A percentile compares a stretch with the other conserved stretches of the same genome.
These are phyloP conservation scores for Hortiboletus campestris DNA, from an alignment of 768 basidiomycete species.

Conservation along the genomic window DNA sequence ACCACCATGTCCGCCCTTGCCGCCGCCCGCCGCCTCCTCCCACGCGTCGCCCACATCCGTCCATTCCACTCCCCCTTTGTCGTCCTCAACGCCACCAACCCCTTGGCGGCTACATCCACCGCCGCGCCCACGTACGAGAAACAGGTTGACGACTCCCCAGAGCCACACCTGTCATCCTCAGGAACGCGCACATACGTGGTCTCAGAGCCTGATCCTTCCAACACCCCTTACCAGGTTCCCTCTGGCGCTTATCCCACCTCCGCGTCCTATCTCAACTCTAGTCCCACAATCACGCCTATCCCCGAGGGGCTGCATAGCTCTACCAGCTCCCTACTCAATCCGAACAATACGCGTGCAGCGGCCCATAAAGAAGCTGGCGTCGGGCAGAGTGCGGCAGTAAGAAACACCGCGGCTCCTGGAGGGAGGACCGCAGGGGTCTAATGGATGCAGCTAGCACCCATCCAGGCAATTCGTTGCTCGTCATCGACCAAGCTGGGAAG, in stretches of 20 bases:
- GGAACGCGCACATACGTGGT: constrained; percentile 69
- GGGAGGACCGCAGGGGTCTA: constrained; percentile 40
- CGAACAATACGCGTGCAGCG: constrained; percentile 39
- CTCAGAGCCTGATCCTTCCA: constrained; percentile 63
- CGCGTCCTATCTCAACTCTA: constrained; percentile 44
- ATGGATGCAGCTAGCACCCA: constrained; percentile 42
- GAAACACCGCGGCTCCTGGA: constrained; percentile 42
- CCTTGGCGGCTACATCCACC: constrained; percentile 32
- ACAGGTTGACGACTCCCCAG: constrained; percentile 49
- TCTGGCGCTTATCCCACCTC: constrained; percentile 63
- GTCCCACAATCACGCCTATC: constrained; percentile 40
- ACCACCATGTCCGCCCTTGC: constrained; percentile 23
- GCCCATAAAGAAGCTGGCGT: constrained; percentile 43
- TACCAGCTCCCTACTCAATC: constrained; percentile 42
- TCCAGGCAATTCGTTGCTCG: constrained; percentile 43
- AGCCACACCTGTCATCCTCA: constrained; percentile 42
- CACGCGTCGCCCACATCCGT: constrained; percentile 32
- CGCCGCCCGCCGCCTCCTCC: constrained; percentile 2
- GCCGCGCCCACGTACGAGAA: constrained; percentile 54
- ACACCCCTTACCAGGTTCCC: constrained; percentile 66
- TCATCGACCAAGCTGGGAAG: constrained; percentile 48
- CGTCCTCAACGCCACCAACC: constrained; percentile 43
- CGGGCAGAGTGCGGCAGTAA: constrained; percentile 47
- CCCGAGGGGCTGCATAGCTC: constrained; percentile 40
- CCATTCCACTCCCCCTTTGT: constrained; percentile 67